phyloP scores from a whole-genome alignment of 148 eudicot genomes.

The Chenopodium formosanum region DNA sequence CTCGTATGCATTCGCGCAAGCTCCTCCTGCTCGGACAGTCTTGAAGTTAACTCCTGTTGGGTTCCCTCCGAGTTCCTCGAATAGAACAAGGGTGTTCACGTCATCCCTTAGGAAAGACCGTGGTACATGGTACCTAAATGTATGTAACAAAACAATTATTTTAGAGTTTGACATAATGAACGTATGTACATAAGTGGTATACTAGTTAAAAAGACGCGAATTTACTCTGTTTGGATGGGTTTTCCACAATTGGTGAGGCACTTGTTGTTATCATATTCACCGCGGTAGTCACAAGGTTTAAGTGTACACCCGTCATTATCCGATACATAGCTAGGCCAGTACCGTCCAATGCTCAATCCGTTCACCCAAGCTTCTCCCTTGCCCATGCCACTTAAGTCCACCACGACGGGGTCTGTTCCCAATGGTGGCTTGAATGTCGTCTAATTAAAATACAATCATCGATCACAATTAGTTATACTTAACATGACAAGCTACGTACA shows the following conservation, averaged over 20 bases:
- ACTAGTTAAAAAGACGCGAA: too few relatives aligned
- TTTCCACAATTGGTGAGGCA: constrained; percentile 50
- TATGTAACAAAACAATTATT: too few relatives aligned
- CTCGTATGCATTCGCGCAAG: constrained; percentile 51
- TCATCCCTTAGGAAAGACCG: constrained; percentile 42
- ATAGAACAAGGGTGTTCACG: constrained; percentile 53
- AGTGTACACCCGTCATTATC: constrained; percentile 40
- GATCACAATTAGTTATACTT: too few relatives aligned
- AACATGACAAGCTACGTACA: not conserved
- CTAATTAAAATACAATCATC: constrained; percentile 5
- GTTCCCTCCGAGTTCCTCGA: constrained; percentile 70
- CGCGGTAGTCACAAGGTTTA: constrained; percentile 64
- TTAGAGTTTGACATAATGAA: too few relatives aligned
- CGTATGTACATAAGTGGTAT: not conserved
- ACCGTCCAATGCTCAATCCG: constrained; percentile 44
- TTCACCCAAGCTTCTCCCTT: constrained; percentile 61
- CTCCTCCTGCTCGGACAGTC: constrained; percentile 35
- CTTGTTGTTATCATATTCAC: constrained; percentile 37
- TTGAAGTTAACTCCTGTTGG: constrained; percentile 56
- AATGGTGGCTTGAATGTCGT: constrained; percentile 45
- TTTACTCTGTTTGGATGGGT: constrained; percentile 59
- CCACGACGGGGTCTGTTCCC: constrained; percentile 45
- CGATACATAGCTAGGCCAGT: constrained; percentile 47
- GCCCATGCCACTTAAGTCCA: constrained; percentile 44
- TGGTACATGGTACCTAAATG: constrained; percentile 67